Percentiles rank a stretch among this genome's conserved stretches.
phyloP scores from a whole-genome alignment of 108 stramenopile species.

The Nannochloropsis salina region DNA sequence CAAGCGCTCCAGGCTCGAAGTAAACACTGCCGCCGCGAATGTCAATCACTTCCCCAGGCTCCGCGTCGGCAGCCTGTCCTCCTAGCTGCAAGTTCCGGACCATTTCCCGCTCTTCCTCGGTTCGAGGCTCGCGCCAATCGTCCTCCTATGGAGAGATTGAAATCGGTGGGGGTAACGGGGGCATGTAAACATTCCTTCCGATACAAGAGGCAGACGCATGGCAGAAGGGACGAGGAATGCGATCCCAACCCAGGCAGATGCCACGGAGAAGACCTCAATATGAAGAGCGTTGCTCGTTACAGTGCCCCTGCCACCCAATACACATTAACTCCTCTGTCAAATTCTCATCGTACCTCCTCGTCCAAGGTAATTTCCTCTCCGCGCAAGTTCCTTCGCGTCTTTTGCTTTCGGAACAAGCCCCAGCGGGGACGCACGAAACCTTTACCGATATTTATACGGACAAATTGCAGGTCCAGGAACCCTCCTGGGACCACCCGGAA shows the following conservation, averaged over 20 bases:
- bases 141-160: not conserved
- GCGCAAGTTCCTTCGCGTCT: not conserved
- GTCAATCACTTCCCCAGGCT: not conserved
- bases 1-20: not conserved
- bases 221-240: too few species aligned
- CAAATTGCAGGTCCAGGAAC: constrained; percentile 3
- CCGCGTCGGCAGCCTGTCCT: not conserved
- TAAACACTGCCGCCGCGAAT: not conserved
- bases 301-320: too few species aligned
- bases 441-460: not conserved
- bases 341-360: not conserved
- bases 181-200: too few species aligned
- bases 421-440: not conserved
- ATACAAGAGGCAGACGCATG: too few species aligned
- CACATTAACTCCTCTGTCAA: too few species aligned
- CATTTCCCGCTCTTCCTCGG: not conserved
- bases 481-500: not conserved
- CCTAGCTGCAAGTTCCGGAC: not conserved
- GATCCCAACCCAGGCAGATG: too few species aligned
- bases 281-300: too few species aligned
- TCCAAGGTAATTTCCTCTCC: not conserved
- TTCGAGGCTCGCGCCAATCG: not conserved
- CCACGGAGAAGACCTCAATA: too few species aligned
- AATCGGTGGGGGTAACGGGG: too few species aligned
- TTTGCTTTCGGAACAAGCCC: not conserved